Evolutionary conservation across 441 rosid genomes (phyloP).

Genomic region (Macaranga tanarius): DNA sequence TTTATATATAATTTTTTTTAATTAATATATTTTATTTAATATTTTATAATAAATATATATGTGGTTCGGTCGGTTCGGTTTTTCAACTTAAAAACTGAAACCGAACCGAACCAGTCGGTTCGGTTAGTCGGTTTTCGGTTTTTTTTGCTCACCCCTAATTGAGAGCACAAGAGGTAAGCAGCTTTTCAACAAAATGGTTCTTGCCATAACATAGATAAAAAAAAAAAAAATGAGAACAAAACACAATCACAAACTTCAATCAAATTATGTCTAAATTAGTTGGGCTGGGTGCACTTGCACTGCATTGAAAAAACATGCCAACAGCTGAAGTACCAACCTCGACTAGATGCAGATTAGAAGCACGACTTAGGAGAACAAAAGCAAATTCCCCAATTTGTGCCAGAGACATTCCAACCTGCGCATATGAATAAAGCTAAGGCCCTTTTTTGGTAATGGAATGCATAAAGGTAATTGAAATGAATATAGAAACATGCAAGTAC

Average conservation of each 20-base stretch:
- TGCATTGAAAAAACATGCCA: neutral
- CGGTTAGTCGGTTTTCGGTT: no score
- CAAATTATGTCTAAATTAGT: neutral
- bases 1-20: no score
- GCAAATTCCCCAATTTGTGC: constrained; percentile 99
- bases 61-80: no score
- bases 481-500: constrained; percentile 4
- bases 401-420: constrained; percentile 93
- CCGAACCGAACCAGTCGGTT: no score
- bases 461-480: constrained; percentile 5
- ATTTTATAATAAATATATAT: no score
- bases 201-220: neutral
- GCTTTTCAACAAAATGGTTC: neutral
- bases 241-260: neutral
- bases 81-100: no score
- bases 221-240: neutral
- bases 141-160: no score
- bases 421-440: constrained; percentile 28
- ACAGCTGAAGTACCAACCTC: constrained; percentile 53
- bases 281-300: neutral
- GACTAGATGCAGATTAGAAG: constrained; percentile 90
- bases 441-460: constrained; percentile 16
- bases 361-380: constrained; percentile 94
- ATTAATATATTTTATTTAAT: no score
- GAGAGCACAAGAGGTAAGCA: neutral